A percentile compares a stretch with the other conserved stretches of the same genome.
Evolutionary conservation across 2,329 filamentous ascomycete genomes (phyloP).

Genomic region (Claviceps humidiphila): DNA sequence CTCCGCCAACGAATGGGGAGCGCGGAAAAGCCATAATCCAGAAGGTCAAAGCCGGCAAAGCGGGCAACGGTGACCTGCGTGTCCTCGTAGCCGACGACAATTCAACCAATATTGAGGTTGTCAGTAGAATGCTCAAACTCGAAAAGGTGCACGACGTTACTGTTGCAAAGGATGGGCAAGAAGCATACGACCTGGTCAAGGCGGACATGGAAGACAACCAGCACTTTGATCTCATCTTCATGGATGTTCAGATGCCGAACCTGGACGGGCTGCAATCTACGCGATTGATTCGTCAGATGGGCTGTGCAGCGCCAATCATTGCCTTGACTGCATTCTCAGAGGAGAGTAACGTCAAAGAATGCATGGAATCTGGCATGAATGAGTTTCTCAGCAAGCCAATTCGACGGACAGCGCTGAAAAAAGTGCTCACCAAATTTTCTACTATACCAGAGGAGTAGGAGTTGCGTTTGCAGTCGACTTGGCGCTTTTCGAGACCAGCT

Average conservation of each 20-base stretch:
- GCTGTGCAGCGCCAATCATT: constrained; percentile 79
- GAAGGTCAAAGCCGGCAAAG: constrained; percentile 37
- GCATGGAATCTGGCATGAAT: constrained; percentile 83
- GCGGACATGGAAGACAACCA: constrained; percentile 61
- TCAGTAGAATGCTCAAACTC: constrained; percentile 54
- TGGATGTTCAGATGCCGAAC: constrained; percentile 95
- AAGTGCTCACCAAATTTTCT: constrained; percentile 71
- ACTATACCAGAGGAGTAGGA: constrained; percentile 60
- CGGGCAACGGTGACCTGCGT: constrained; percentile 48
- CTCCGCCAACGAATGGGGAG: constrained; percentile 26
- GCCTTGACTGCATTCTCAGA: constrained; percentile 84
- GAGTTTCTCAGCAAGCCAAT: constrained; percentile 73
- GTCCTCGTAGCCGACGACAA: constrained; percentile 73
- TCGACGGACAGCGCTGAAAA: constrained; percentile 69
- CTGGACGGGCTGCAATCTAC: constrained; percentile 82
- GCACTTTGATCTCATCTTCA: constrained; percentile 80
- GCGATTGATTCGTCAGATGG: constrained; percentile 69
- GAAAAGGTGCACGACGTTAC: constrained; percentile 79
- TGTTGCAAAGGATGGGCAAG: constrained; percentile 73
- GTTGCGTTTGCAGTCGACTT: constrained; percentile 1
- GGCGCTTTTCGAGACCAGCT: background rate
- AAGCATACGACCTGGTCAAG: constrained; percentile 78
- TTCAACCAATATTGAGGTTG: constrained; percentile 43
- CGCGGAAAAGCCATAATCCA: constrained; percentile 55
- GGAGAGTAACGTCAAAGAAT: constrained; percentile 76